phyloP scores from a whole-genome alignment of 768 basidiomycete genomes.

The Tremella yokohamensis region DNA sequence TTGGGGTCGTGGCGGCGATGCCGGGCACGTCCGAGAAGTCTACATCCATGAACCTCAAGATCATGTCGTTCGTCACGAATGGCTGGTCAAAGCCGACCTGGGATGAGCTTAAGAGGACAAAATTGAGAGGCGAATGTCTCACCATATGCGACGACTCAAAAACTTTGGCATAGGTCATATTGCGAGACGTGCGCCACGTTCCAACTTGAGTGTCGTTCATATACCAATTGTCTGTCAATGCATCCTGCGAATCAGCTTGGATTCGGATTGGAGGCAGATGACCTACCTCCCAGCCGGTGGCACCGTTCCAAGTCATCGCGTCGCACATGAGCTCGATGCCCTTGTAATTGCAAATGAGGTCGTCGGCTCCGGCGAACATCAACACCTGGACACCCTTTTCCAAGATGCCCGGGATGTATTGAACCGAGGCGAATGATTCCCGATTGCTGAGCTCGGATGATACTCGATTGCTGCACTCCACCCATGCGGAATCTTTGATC shows the following conservation, averaged over 20 bases:
- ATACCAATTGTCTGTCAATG: conserved; percentile 51
- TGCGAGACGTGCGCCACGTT: conserved; percentile 83
- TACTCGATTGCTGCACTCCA: conserved; percentile 74
- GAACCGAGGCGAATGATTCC: conserved; percentile 66
- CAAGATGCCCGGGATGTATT: conserved; percentile 71
- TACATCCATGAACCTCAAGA: conserved; percentile 91
- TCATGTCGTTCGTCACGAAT: conserved; percentile 91
- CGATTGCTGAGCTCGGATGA: conserved; percentile 61
- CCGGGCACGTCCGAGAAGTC: conserved; percentile 78
- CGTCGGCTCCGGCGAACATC: conserved; percentile 91
- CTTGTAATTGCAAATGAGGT: conserved; percentile 92
- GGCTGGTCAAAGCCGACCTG: conserved; percentile 78
- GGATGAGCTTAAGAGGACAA: conserved; percentile 80
- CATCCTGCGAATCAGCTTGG: conserved; percentile 29
- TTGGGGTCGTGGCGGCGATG: conserved; percentile 75
- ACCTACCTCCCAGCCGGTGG: conserved; percentile 74
- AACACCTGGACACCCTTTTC: conserved; percentile 72
- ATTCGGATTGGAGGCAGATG: not conserved
- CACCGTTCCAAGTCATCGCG: conserved; percentile 79
- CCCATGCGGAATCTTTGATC: conserved; percentile 73
- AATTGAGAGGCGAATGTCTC: not conserved
- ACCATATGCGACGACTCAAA: conserved; percentile 15
- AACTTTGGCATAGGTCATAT: conserved; percentile 90
- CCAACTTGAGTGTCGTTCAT: conserved; percentile 76
- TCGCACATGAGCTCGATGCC: conserved; percentile 84